Percentiles rank a stretch among this genome's conserved stretches.
phyloP scores from a whole-genome alignment of 148 eudicot genomes.

The Silene latifolia region DNA sequence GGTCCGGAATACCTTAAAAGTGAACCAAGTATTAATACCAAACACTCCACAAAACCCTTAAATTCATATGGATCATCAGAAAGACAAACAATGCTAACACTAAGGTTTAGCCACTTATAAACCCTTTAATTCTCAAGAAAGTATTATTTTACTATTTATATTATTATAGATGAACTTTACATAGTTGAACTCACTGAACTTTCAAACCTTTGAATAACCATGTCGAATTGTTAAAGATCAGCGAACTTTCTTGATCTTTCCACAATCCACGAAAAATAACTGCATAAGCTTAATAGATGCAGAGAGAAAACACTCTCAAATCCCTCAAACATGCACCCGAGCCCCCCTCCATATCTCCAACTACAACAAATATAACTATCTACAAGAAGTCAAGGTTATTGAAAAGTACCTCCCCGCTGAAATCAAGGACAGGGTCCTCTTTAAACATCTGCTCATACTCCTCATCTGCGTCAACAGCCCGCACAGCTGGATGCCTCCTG shows the following conservation, averaged over 20 bases:
- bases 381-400: not conserved
- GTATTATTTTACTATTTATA: no score
- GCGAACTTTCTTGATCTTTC: not conserved
- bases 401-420: conserved; percentile 82
- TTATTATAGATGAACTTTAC: no score
- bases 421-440: conserved; percentile 83
- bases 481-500: conserved; percentile 88
- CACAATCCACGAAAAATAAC: not conserved
- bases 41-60: not conserved
- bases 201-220: no score
- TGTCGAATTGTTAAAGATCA: not conserved
- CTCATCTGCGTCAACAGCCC: conserved; percentile 64
- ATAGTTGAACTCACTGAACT: no score
- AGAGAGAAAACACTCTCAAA: not conserved
- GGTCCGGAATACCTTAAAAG: no score
- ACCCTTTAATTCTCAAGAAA: no score
- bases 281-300: not conserved
- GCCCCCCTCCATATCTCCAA: not conserved
- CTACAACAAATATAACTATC: not conserved
- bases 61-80: not conserved
- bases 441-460: conserved; percentile 87
- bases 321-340: not conserved
- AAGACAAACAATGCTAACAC: not conserved
- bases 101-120: not conserved
- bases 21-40: no score